Conservation (phyloP, 139 green algal genomes). For the Coelastrella sp. region DNA sequence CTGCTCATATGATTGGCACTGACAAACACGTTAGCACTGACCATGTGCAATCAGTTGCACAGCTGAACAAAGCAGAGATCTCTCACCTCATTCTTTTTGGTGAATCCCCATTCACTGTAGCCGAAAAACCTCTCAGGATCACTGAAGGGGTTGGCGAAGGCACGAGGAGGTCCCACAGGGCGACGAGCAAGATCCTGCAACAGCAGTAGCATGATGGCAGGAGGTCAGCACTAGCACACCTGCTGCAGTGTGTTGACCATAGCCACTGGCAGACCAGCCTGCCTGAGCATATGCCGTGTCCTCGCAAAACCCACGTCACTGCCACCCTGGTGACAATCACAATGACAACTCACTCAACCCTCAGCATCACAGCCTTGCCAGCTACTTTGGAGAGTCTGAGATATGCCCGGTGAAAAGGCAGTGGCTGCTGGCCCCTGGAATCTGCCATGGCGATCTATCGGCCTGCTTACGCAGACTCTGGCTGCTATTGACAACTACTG, state of each 20-base stretch:
- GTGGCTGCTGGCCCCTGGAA: too few species aligned
- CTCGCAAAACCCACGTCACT: not conserved
- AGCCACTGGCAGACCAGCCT: not conserved
- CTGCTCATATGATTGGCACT: too few species aligned
- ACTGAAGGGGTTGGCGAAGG: slow-evolving; percentile 18
- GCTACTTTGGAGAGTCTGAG: too few species aligned
- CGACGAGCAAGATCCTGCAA: slow-evolving; percentile 33
- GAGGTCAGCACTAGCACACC: not conserved
- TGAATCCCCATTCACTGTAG: slow-evolving; percentile 39
- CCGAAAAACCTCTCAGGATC: not conserved
- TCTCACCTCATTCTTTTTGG: slow-evolving; percentile 30
- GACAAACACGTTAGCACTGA: too few species aligned
- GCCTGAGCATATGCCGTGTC: not conserved
- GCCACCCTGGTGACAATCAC: too few species aligned
- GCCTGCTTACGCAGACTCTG: not conserved
- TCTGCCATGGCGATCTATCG: too few species aligned
- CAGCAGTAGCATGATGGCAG: not conserved
- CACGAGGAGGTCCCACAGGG: slow-evolving; percentile 2
- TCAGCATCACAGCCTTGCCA: too few species aligned
- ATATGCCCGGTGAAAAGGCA: too few species aligned
- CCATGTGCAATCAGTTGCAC: too few species aligned
- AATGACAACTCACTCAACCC: too few species aligned
- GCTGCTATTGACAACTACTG: not conserved
- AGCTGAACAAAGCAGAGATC: not conserved
- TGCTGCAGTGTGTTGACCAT: too few species aligned